These are phyloP conservation scores for Suillus tomentosus DNA, from an alignment of 768 basidiomycete species.

Conservation along the genomic window DNA sequence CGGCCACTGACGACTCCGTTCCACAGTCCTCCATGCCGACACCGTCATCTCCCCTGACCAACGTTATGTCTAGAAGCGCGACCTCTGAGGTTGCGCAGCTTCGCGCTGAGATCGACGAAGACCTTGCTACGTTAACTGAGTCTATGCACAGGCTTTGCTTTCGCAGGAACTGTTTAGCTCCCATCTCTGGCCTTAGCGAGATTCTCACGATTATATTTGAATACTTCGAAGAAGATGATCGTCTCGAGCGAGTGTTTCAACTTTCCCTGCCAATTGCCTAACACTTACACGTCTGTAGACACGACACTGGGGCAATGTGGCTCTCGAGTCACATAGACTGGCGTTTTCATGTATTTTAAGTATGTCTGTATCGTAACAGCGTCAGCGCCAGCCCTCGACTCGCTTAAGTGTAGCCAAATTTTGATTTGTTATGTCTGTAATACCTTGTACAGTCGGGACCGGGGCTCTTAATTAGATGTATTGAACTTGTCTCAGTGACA, in stretches of 20 bases:
- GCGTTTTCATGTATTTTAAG: not conserved
- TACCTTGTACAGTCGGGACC: too few relatives aligned
- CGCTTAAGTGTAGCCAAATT: too few relatives aligned
- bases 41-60: not conserved
- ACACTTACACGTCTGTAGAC: not conserved
- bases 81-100: not conserved
- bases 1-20: not conserved
- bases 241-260: not conserved
- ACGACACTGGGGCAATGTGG: constrained; percentile 1
- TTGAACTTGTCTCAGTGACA: not conserved
- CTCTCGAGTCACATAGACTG: not conserved
- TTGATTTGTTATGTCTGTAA: too few relatives aligned
- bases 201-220: not conserved
- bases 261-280: not conserved
- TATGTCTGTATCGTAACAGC: too few relatives aligned
- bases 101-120: not conserved
- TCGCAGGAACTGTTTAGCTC: not conserved
- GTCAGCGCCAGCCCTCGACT: too few relatives aligned
- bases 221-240: not conserved
- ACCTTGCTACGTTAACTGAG: not conserved
- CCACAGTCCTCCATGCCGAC: not conserved
- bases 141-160: not conserved
- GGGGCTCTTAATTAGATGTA: not conserved
- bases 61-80: not conserved
- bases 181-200: not conserved